Evolutionary conservation across 83 land plant genomes (phyloP).

Genomic region (Larix sibirica): DNA sequence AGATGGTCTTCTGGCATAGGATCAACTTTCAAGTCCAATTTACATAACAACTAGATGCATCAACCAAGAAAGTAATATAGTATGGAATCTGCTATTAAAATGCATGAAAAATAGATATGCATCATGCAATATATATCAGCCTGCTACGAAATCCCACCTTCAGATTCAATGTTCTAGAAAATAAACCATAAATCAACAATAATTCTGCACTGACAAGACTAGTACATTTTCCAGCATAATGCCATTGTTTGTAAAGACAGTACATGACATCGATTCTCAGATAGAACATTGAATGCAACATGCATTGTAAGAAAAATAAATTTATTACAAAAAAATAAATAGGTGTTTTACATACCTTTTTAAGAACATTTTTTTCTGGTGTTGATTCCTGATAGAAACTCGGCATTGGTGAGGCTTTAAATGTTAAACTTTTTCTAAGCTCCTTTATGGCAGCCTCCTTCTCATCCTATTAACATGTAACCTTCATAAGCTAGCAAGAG

Average conservation of each 20-base stretch:
- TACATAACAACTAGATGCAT: neutral
- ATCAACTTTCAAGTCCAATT: neutral
- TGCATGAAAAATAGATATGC: no score
- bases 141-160: neutral
- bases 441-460: constrained; percentile 60
- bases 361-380: constrained; percentile 55
- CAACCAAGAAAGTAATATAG: neutral
- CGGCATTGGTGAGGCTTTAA: constrained; percentile 74
- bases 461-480: constrained; percentile 43
- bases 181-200: neutral
- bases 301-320: neutral
- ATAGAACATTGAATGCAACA: neutral
- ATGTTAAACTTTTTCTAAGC: constrained; percentile 64
- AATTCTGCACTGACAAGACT: constrained; percentile 9
- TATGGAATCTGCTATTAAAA: neutral
- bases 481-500: neutral
- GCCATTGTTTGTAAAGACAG: neutral
- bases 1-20: neutral
- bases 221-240: neutral
- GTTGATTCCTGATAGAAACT: constrained; percentile 75
- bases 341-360: constrained; percentile 46
- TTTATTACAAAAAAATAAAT: neutral
- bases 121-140: neutral
- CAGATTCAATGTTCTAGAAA: neutral
- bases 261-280: neutral